Percentiles rank a stretch among this genome's conserved stretches.
Conservation (phyloP, 305 asterid species). For the Fraxinus latifolia region DNA sequence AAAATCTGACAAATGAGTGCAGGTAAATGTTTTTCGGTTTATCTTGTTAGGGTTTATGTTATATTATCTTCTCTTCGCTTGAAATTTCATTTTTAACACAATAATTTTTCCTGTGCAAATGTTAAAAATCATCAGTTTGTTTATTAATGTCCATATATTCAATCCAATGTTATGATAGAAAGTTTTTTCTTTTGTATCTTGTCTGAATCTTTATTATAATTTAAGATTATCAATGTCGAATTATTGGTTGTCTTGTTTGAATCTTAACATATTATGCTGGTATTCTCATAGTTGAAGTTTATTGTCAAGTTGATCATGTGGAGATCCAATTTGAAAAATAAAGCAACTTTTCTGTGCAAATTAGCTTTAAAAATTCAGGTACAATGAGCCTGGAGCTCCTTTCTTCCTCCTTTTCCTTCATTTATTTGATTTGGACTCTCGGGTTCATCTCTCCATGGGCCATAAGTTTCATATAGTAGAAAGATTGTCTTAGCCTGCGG, state of each 20-base stretch:
- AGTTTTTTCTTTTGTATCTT: background rate
- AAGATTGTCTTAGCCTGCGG: background rate
- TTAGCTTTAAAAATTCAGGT: background rate
- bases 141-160: background rate
- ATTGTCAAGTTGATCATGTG: background rate
- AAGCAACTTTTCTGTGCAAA: background rate
- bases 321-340: background rate
- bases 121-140: background rate
- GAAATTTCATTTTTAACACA: background rate
- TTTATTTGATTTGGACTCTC: background rate
- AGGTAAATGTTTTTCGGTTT: constrained; percentile 20
- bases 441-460: background rate
- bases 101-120: background rate
- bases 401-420: background rate
- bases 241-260: background rate
- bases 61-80: background rate
- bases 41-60: constrained; percentile 15
- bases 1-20: constrained; percentile 36
- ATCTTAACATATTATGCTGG: background rate
- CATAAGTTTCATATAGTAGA: background rate
- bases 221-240: background rate
- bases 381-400: background rate
- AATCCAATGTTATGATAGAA: background rate
- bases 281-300: background rate
- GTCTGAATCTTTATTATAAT: background rate